Evolutionary conservation across 345 rosid genomes (phyloP).

Genomic region (Heritiera fomes): DNA sequence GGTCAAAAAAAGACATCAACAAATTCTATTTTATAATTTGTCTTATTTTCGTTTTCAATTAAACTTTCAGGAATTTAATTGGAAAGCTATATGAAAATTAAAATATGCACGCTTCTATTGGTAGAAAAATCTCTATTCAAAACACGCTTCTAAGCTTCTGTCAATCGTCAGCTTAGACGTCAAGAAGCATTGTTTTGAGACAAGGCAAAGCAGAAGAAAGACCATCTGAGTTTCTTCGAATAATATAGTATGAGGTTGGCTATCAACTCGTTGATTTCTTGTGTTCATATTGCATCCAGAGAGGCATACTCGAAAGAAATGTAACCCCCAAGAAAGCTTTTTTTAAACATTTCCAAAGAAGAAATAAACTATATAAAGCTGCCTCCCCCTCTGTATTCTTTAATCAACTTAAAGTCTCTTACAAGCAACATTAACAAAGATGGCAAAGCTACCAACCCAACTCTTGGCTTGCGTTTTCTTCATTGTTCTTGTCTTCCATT

Average conservation of each 20-base stretch:
- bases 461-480: slow-evolving; percentile 27
- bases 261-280: slow-evolving; percentile 1
- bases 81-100: neutral
- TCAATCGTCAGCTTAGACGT: neutral
- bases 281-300: neutral
- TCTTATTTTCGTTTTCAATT: neutral
- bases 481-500: slow-evolving; percentile 23
- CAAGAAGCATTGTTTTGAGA: neutral
- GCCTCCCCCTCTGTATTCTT: neutral
- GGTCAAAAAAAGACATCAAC: too few species aligned
- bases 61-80: neutral
- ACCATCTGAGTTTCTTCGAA: neutral
- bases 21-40: neutral
- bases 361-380: neutral
- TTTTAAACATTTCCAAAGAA: neutral
- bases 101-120: neutral
- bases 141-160: neutral
- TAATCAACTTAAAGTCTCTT: neutral
- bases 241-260: neutral
- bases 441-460: slow-evolving; percentile 31
- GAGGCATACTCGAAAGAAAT: neutral
- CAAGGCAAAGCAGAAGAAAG: neutral
- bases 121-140: neutral
- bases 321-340: neutral
- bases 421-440: neutral